Evolutionary conservation across 129 eudicot genomes (phyloP).

Genomic region (carrot (Daucus carota)): DH1_v3.0 NC_030381.2:4933501-4934000

Average conservation of each 20-base stretch:
- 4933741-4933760: neutral
- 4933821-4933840: constrained; percentile 79
- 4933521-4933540: constrained; percentile 91
- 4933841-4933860: constrained; percentile 85
- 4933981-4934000: neutral
- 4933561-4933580: constrained; percentile 85
- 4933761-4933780: neutral
- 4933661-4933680: neutral
- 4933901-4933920: no score
- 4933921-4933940: neutral
- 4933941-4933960: neutral
- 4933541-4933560: constrained; percentile 98
- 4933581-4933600: constrained; percentile 81
- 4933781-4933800: constrained; percentile 3
- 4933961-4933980: neutral
- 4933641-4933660: neutral
- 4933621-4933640: constrained; percentile 78
- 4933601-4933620: constrained; percentile 89
- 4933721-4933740: no score
- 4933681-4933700: neutral
- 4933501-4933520: constrained; percentile 62
- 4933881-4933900: neutral
- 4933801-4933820: constrained; percentile 52
- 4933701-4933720: neutral
- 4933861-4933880: neutral